Evolutionary conservation across 2,329 filamentous ascomycete species (phyloP).

Genomic region (Ophiostoma ulmi): DNA sequence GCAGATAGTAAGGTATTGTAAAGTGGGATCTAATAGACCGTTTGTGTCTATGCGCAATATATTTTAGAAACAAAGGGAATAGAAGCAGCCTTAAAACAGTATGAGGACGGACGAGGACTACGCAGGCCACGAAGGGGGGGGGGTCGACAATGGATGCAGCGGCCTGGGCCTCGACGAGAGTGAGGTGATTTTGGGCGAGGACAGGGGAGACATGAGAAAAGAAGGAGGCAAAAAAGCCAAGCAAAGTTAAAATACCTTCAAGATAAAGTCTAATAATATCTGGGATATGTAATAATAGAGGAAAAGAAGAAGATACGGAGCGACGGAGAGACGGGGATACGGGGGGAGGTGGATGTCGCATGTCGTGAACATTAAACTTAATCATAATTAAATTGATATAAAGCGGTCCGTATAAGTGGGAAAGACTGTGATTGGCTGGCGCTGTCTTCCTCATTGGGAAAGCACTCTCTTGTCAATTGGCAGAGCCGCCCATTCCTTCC

Average conservation of each 20-base stretch:
- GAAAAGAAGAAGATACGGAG: not conserved
- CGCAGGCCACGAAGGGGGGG: no score
- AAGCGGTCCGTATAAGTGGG: not conserved
- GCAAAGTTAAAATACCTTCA: conserved; percentile 5
- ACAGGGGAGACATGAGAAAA: not conserved
- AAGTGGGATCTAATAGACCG: not conserved
- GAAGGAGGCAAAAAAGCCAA: conserved; percentile 10
- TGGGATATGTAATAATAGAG: not conserved
- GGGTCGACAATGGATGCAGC: no score
- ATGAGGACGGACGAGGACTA: not conserved
- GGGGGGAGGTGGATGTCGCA: not conserved
- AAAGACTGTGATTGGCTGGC: not conserved
- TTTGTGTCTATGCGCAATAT: not conserved
- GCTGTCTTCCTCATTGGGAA: not conserved
- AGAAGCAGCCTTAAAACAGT: not conserved
- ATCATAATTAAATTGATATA: not conserved
- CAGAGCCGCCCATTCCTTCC: not conserved
- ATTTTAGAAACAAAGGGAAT: no score
- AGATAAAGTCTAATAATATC: not conserved
- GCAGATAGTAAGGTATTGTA: not conserved
- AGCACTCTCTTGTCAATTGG: not conserved
- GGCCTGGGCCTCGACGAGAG: not conserved
- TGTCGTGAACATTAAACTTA: conserved; percentile 5
- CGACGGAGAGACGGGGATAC: not conserved
- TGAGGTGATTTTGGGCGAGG: not conserved